Base-by-base conservation (phyloP, 1,284 basidiomycete genomes). In the Moesziomyces sp. region DNA sequence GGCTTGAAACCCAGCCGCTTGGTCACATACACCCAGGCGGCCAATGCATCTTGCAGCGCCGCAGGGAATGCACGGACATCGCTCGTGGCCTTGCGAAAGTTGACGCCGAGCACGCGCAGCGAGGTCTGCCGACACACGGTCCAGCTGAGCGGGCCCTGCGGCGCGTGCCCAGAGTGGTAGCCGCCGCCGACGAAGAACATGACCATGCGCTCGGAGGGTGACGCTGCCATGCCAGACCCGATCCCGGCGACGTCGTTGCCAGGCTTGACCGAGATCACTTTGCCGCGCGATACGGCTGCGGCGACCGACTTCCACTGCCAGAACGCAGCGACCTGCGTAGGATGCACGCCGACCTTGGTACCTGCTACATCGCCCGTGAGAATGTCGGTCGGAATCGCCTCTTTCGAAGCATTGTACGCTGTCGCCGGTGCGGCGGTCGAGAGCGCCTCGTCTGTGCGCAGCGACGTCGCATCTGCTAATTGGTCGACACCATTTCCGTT, bases 101-200 rank as follows among this genome's bases (percentile, higher is more conserved):
- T 64, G 23, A 70, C 67, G 1, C 67, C 67, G 21, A 70, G 51
- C 18, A 70, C 61, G 6, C 67, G 57, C 26, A 70, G 40, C n/a
- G 57, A 64, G 1, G 67, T 64, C 19, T 70, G 67, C 5, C 61
- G 30, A 23, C 67, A 64, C 1, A 70, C 67, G 3, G 49, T 64
- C 67, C 67, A 64, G 2, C 49, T 45, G 4, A 70, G 53, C 6
- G 67, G 61, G 0, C 67, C 67, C 33, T 63, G 56, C 1, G 57
- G 53, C 1, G 58, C 61, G 23, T 59, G 54, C 0, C 67, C 67
- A 1, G 60, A 60, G 21, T 65, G 67, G 19, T 64, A 64, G 19
- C 67, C 67, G 8, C 67, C 67, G n/a, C 67, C 67, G 40, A 70
- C 61, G 21, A 70, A 61, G 57, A 60, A 70, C 28, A 70, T 42